phyloP scores from a whole-genome alignment of 352 stramenopile species.

The Saprolegnia parasitica region DNA sequence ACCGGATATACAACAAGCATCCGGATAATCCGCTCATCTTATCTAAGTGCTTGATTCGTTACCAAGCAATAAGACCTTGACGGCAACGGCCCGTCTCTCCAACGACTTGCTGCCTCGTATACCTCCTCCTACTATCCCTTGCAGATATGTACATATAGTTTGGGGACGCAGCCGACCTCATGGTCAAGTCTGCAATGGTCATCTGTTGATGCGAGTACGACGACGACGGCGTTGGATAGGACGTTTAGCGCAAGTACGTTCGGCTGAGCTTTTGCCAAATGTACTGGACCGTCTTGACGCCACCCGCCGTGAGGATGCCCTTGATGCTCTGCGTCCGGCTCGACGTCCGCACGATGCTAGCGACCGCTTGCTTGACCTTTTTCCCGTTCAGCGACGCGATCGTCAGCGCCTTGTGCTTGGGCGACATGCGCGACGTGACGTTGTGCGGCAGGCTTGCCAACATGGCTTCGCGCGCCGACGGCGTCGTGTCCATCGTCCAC shows the following conservation, averaged over 20 bases:
- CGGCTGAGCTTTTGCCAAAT: slow-evolving; percentile 80
- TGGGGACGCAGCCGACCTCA: too few relatives aligned
- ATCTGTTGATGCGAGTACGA: too few relatives aligned
- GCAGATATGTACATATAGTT: too few relatives aligned
- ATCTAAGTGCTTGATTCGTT: not conserved
- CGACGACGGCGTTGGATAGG: too few relatives aligned
- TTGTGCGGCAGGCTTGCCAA: slow-evolving; percentile 14
- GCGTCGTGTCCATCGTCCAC: slow-evolving; percentile 2
- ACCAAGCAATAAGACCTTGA: not conserved
- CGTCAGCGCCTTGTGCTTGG: slow-evolving; percentile 2
- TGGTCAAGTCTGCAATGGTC: too few relatives aligned
- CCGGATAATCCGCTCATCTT: not conserved
- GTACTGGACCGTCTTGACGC: slow-evolving; percentile 74
- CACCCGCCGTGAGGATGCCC: slow-evolving; percentile 78
- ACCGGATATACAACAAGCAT: not conserved
- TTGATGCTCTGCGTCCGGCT: slow-evolving; percentile 87
- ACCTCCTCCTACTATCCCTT: too few relatives aligned
- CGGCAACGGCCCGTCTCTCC: too few relatives aligned
- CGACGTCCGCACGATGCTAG: slow-evolving; percentile 72
- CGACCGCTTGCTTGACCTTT: slow-evolving; percentile 54
- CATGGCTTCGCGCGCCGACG: slow-evolving; percentile 22
- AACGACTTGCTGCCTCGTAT: too few relatives aligned
- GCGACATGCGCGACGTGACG: slow-evolving; percentile 19
- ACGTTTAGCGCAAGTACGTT: slow-evolving; percentile 50
- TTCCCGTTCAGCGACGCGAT: slow-evolving; percentile 44